A percentile compares a stretch with the other conserved stretches of the same genome.
These are phyloP conservation scores for Kappamyces sp. DNA, from an alignment of 192 early-diverging fungal species.

Conservation along the genomic window DNA sequence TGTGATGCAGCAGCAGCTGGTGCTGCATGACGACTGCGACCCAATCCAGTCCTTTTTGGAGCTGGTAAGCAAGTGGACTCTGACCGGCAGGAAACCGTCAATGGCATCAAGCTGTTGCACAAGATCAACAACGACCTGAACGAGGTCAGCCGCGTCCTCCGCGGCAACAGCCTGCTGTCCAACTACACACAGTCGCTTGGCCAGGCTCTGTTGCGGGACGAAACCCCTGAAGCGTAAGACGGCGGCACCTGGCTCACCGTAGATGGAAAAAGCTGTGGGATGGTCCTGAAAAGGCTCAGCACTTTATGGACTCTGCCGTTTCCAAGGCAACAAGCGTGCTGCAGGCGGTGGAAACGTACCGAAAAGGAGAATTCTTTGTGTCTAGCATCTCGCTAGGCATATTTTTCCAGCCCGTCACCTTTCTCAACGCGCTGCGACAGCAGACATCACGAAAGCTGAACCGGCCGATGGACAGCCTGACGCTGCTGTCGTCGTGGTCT, in stretches of 20 bases:
- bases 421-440: slow-evolving; percentile 48
- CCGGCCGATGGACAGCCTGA: slow-evolving; percentile 41
- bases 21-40: slow-evolving; percentile 23
- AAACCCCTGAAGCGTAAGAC: slow-evolving; percentile 32
- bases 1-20: slow-evolving; percentile 34
- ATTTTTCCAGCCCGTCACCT: slow-evolving; percentile 44
- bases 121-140: slow-evolving; percentile 37
- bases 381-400: slow-evolving; percentile 24
- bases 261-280: slow-evolving; percentile 33
- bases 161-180: slow-evolving; percentile 36
- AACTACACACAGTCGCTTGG: slow-evolving; percentile 34
- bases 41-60: slow-evolving; percentile 39
- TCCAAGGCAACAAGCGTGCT: slow-evolving; percentile 27
- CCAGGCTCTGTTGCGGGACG: slow-evolving; percentile 23
- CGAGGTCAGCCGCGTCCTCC: slow-evolving; percentile 32
- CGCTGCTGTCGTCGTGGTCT: slow-evolving; percentile 34
- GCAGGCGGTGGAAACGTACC: slow-evolving; percentile 16
- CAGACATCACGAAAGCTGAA: slow-evolving; percentile 40
- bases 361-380: slow-evolving; percentile 24
- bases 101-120: slow-evolving; percentile 30
- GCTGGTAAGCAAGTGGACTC: slow-evolving; percentile 19
- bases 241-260: slow-evolving; percentile 31
- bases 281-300: slow-evolving; percentile 33
- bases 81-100: slow-evolving; percentile 29
- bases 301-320: slow-evolving; percentile 33